A percentile compares a stretch with the other conserved stretches of the same genome.
These are phyloP conservation scores for Trifolium fragiferum DNA, from an alignment of 306 rosid species.

Conservation along the genomic window DNA sequence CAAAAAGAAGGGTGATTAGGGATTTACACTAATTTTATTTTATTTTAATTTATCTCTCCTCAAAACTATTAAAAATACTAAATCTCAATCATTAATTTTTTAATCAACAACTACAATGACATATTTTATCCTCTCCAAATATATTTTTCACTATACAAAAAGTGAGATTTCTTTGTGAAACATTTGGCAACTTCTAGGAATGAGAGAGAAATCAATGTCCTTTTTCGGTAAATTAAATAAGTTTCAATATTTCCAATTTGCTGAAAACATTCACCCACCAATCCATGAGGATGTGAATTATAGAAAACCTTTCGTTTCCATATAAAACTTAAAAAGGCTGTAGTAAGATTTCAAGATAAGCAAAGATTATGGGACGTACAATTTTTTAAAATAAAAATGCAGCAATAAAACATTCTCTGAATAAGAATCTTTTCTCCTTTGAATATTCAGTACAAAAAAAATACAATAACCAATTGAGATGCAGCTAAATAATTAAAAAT, in stretches of 20 bases:
- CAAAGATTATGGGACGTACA: not conserved
- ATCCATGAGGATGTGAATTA: constrained; percentile 26
- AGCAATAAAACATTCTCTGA: not conserved
- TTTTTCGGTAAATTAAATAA: constrained; percentile 16
- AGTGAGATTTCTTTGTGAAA: constrained; percentile 12
- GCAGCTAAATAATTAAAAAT: constrained; percentile 5
- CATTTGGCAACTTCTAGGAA: constrained; percentile 39
- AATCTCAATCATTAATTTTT: not conserved
- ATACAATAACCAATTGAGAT: not conserved
- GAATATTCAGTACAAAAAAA: constrained; percentile 22
- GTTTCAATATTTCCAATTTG: constrained; percentile 21
- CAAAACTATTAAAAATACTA: not conserved
- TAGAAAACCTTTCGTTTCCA: constrained; percentile 38
- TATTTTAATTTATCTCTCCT: not conserved
- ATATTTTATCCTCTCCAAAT: constrained; percentile 10
- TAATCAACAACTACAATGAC: not conserved
- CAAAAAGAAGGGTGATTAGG: not conserved
- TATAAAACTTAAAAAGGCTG: constrained; percentile 15
- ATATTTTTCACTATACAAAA: constrained; percentile 11
- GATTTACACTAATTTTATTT: not conserved
- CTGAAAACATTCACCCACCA: constrained; percentile 22
- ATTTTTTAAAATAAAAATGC: not conserved
- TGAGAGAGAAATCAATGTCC: constrained; percentile 35
- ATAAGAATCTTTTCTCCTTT: constrained; percentile 29
- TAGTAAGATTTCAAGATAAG: constrained; percentile 33